Percentiles rank a stretch among this genome's conserved stretches.
Evolutionary conservation across 2,329 filamentous ascomycete species (phyloP).

Genomic region (Penicillium sp.): DNA sequence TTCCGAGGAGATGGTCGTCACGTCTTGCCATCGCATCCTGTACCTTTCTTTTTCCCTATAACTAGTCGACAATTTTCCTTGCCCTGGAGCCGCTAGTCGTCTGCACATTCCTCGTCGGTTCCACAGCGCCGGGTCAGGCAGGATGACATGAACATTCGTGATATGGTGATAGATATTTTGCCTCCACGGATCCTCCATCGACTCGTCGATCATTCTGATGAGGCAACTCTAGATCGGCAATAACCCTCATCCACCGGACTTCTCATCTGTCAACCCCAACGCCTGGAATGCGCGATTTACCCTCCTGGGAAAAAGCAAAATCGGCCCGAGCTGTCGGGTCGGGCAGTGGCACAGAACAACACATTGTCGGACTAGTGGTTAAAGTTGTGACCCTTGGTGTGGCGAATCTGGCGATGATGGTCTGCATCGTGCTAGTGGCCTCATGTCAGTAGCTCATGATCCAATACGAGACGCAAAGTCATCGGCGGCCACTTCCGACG

Average conservation of each 20-base stretch:
- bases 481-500: not conserved
- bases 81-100: not conserved
- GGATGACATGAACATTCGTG: not conserved
- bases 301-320: not conserved
- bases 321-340: not conserved
- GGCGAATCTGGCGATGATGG: no score
- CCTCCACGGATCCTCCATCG: not conserved
- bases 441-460: not conserved
- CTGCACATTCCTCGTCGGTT: not conserved
- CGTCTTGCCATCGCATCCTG: not conserved
- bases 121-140: not conserved
- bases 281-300: constrained; percentile 1
- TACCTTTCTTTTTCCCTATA: constrained; percentile 3
- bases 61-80: not conserved
- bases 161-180: not conserved
- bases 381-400: no score
- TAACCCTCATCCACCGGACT: not conserved
- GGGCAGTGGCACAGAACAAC: not conserved
- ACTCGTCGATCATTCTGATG: not conserved
- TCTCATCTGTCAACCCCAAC: not conserved
- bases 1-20: constrained; percentile 5
- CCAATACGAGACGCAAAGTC: not conserved
- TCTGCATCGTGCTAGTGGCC: no score
- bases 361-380: not conserved
- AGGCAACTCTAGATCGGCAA: constrained; percentile 1